Percentiles rank a stretch among this genome's conserved stretches.
Evolutionary conservation across 306 rosid genomes (phyloP).

Genomic region (Inga oerstediana): DNA sequence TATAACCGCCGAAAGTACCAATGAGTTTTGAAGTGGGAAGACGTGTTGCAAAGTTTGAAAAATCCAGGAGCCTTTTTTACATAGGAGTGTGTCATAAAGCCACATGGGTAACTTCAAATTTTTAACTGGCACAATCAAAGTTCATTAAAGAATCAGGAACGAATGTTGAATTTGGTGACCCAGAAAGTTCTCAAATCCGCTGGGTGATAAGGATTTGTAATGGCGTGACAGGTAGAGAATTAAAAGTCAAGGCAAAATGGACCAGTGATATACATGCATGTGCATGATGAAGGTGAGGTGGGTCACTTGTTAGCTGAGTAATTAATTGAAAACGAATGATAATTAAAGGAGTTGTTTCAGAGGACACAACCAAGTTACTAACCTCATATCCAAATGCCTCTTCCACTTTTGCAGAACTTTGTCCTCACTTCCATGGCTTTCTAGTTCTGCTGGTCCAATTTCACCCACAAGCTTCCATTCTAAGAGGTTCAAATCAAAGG

Average conservation of each 20-base stretch:
- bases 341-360: conserved; percentile 17
- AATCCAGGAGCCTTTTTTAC: not conserved
- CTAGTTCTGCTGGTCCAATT: not conserved
- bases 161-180: not conserved
- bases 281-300: conserved; percentile 30
- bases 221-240: not conserved
- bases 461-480: conserved; percentile 19
- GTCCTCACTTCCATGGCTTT: conserved; percentile 29
- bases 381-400: not conserved
- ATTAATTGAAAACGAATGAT: conserved; percentile 31
- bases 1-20: conserved; percentile 2
- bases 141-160: not conserved
- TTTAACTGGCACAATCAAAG: not conserved
- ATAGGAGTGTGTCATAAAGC: not conserved
- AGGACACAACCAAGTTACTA: not conserved
- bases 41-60: not conserved
- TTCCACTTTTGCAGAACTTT: not conserved
- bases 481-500: conserved; percentile 16
- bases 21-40: not conserved
- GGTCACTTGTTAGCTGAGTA: conserved; percentile 30
- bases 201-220: not conserved
- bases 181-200: not conserved
- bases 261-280: not conserved
- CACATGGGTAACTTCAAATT: not conserved
- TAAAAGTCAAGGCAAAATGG: conserved; percentile 1